phyloP scores from a whole-genome alignment of 257 asterid species.

The Cordia subcordata region DNA sequence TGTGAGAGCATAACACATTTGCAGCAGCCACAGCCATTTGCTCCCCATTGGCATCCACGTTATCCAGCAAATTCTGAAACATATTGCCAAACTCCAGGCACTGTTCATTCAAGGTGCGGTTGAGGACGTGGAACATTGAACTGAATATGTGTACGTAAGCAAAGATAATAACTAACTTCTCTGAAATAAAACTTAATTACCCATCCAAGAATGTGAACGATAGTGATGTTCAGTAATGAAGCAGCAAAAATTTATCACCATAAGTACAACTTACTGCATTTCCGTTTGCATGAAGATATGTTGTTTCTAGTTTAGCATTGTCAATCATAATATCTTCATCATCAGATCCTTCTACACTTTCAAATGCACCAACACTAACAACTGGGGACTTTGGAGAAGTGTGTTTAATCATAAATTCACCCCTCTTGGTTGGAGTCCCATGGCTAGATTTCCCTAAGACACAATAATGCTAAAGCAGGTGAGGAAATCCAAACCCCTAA shows the following conservation, averaged over 20 bases:
- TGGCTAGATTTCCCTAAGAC: constrained; percentile 35
- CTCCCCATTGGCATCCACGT: constrained; percentile 44
- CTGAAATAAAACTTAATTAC: neutral
- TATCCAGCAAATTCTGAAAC: constrained; percentile 55
- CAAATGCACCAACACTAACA: constrained; percentile 90
- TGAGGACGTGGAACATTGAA: too few relatives aligned
- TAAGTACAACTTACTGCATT: constrained; percentile 43
- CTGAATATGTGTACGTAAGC: constrained; percentile 1
- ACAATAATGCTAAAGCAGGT: constrained; percentile 11
- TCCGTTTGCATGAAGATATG: constrained; percentile 70
- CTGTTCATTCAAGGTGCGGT: constrained; percentile 13
- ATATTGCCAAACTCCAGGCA: constrained; percentile 32
- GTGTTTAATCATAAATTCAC: constrained; percentile 56
- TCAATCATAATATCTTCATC: constrained; percentile 75
- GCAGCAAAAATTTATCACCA: constrained; percentile 8
- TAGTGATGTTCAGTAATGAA: neutral
- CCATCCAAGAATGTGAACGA: too few relatives aligned
- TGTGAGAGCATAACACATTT: constrained; percentile 81
- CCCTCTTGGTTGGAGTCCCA: constrained; percentile 36
- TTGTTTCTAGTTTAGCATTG: constrained; percentile 39
- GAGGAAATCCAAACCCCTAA: constrained; percentile 1
- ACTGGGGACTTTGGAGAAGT: constrained; percentile 92
- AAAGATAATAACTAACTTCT: neutral
- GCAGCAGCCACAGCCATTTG: constrained; percentile 48
- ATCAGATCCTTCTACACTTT: constrained; percentile 87